A percentile compares a stretch with the other conserved stretches of the same genome.
These are phyloP conservation scores for Antitrichia curtipendula DNA, from an alignment of 225 moss, liverwort and hornwort species.

Conservation along the genomic window DNA sequence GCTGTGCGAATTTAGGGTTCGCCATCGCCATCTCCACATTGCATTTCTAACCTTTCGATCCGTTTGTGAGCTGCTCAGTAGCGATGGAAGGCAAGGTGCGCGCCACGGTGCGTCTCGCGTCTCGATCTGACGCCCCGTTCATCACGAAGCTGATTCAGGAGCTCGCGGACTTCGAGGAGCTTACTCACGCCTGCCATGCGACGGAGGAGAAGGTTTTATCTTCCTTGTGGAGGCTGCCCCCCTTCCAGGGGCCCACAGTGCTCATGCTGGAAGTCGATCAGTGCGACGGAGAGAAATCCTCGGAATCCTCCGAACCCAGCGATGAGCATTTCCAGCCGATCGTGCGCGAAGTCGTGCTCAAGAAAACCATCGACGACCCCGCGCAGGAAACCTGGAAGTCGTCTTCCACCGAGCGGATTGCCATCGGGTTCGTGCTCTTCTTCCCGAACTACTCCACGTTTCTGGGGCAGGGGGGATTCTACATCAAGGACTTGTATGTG, in stretches of 20 bases:
- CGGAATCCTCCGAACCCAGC: background rate
- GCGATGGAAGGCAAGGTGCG: constrained; percentile 18
- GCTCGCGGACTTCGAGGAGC: constrained; percentile 49
- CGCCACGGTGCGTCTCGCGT: constrained; percentile 32
- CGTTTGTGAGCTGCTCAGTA: background rate
- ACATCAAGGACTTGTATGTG: constrained; percentile 56
- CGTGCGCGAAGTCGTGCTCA: constrained; percentile 21
- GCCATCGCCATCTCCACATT: background rate
- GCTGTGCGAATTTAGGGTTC: background rate
- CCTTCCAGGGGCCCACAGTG: constrained; percentile 49
- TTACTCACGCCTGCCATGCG: constrained; percentile 15
- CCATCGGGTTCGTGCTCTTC: constrained; percentile 46
- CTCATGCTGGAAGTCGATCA: constrained; percentile 33
- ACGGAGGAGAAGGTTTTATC: constrained; percentile 27
- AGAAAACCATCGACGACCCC: constrained; percentile 21
- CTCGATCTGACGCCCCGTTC: constrained; percentile 12
- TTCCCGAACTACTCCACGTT: constrained; percentile 57
- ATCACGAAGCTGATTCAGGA: constrained; percentile 29
- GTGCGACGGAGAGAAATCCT: background rate
- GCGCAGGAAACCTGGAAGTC: background rate
- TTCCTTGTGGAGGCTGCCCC: constrained; percentile 23
- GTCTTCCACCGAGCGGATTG: background rate
- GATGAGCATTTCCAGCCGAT: constrained; percentile 8
- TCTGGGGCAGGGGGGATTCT: constrained; percentile 25
- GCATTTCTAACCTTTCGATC: background rate